These are phyloP conservation scores for Rhamnella rubrinervis DNA, from an alignment of 331 rosid genomes.

Conservation along the genomic window DNA sequence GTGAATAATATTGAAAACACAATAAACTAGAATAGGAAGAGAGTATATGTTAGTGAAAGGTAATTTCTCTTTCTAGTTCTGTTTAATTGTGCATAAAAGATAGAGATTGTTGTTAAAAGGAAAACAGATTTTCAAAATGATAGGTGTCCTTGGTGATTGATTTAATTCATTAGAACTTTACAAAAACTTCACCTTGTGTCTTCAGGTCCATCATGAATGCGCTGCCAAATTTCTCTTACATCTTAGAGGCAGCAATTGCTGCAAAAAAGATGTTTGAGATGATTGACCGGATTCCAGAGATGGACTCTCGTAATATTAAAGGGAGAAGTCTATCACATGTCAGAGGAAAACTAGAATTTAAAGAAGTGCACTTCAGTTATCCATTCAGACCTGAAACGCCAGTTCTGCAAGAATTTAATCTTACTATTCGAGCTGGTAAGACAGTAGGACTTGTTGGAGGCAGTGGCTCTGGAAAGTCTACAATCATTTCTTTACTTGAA, in stretches of 20 bases:
- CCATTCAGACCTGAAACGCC: slow-evolving; percentile 70
- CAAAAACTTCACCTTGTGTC: background rate
- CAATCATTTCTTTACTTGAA: slow-evolving; percentile 66
- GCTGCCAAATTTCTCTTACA: slow-evolving; percentile 59
- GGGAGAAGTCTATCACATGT: slow-evolving; percentile 40
- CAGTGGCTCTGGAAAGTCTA: slow-evolving; percentile 90
- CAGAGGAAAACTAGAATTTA: slow-evolving; percentile 63
- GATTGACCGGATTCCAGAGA: slow-evolving; percentile 47
- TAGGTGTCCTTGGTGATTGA: background rate
- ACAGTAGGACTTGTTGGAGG: slow-evolving; percentile 77
- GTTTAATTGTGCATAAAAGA: too few relatives aligned
- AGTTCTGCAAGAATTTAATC: slow-evolving; percentile 62
- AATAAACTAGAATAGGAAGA: too few relatives aligned
- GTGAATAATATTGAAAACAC: too few relatives aligned
- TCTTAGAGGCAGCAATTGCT: slow-evolving; percentile 53
- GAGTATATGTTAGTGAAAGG: too few relatives aligned
- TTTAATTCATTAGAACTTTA: background rate
- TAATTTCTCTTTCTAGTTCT: too few relatives aligned
- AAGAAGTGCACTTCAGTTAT: slow-evolving; percentile 58
- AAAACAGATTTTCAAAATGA: too few relatives aligned
- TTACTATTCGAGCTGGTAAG: slow-evolving; percentile 58
- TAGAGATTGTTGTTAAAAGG: too few relatives aligned
- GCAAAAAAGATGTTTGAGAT: slow-evolving; percentile 51
- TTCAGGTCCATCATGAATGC: slow-evolving; percentile 70
- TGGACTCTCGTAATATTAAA: slow-evolving; percentile 35